Conservation (phyloP, 495 filamentous ascomycete genomes). For the Aspergillus asperescens region DNA sequence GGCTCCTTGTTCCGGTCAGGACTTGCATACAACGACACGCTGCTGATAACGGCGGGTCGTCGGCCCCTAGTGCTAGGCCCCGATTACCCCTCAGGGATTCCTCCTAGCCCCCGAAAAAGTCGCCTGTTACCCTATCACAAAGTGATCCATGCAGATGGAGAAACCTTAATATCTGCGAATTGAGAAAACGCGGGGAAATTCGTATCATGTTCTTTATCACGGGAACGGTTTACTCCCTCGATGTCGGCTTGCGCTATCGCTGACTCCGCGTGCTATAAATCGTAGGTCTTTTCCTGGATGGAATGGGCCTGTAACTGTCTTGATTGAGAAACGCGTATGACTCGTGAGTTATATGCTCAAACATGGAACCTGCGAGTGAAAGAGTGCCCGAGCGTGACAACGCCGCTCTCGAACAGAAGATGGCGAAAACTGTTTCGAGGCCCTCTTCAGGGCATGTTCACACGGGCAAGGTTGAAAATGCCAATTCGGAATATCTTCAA, state of each 20-base stretch:
- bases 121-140: background rate
- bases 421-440: background rate
- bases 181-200: background rate
- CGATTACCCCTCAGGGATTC: background rate
- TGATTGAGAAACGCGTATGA: background rate
- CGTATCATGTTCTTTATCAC: background rate
- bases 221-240: background rate
- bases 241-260: background rate
- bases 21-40: background rate
- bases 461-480: background rate
- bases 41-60: background rate
- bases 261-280: background rate
- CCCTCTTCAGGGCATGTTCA: background rate
- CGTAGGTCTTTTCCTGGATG: background rate
- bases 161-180: background rate
- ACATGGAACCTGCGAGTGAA: background rate
- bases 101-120: background rate
- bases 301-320: background rate
- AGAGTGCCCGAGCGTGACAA: background rate
- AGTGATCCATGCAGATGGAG: background rate
- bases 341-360: background rate
- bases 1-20: background rate
- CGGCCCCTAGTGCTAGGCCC: background rate
- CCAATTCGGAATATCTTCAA: background rate
- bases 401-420: background rate